phyloP scores from a whole-genome alignment of 805 yeast genomes.

The Candida sphagnicola region DNA sequence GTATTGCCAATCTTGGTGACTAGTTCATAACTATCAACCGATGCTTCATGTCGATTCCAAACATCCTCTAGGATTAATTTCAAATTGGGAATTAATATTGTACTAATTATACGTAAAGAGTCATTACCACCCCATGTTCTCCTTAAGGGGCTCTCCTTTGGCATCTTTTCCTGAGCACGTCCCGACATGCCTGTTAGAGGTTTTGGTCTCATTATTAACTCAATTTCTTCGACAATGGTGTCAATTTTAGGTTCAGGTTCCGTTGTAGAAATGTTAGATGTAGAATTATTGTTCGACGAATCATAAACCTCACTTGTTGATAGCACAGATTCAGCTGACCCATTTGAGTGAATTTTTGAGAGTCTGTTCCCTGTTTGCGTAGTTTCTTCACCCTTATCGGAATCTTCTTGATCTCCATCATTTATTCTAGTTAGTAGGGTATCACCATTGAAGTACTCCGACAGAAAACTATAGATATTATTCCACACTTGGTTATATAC shows the following conservation, averaged over 20 bases:
- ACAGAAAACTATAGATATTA: constrained; percentile 25
- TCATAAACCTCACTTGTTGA: neutral
- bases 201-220: constrained; percentile 42
- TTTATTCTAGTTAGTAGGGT: constrained; percentile 12
- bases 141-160: constrained; percentile 45
- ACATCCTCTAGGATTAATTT: constrained; percentile 23
- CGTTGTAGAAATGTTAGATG: neutral
- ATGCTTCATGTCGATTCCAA: constrained; percentile 18
- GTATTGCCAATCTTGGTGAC: constrained; percentile 40
- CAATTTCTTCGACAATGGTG: constrained; percentile 22
- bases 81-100: constrained; percentile 35
- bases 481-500: constrained; percentile 32
- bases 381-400: neutral
- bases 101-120: constrained; percentile 39
- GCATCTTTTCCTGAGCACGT: constrained; percentile 51
- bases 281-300: neutral
- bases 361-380: neutral
- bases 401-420: constrained; percentile 9
- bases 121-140: constrained; percentile 57
- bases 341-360: neutral
- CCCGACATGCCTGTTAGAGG: constrained; percentile 60
- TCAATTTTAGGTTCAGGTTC: neutral
- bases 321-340: neutral
- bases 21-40: constrained; percentile 22
- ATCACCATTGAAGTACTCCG: constrained; percentile 20